A percentile compares a stretch with the other conserved stretches of the same genome.
phyloP scores from a whole-genome alignment of 225 moss, liverwort and hornwort species.

The Pseudisothecium myosuroides region DNA sequence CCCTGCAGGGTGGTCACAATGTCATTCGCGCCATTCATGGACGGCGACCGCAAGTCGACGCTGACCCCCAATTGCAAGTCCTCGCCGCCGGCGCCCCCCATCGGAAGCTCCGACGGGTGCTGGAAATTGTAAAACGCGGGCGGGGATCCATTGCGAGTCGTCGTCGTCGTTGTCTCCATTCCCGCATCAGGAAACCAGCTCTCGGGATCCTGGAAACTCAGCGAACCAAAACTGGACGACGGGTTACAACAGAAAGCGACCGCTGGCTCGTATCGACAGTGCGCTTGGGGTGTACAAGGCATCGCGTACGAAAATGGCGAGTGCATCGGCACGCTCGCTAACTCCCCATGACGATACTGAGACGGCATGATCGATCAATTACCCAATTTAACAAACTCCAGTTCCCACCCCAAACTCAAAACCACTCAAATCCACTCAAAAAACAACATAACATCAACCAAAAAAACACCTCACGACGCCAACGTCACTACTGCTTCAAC shows the following conservation, averaged over 20 bases:
- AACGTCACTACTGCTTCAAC: neutral
- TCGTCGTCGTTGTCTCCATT: neutral
- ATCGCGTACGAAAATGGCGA: conserved; percentile 1
- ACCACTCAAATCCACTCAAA: neutral
- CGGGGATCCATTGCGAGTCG: neutral
- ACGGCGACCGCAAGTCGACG: conserved; percentile 43
- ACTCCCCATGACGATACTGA: conserved; percentile 13
- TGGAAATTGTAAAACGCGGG: neutral
- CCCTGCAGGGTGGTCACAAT: neutral
- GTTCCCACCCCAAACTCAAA: neutral
- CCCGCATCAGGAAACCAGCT: conserved; percentile 15
- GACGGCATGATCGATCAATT: conserved; percentile 22
- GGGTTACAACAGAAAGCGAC: neutral
- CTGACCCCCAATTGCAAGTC: conserved; percentile 2
- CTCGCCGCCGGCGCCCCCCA: neutral
- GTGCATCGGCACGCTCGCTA: conserved; percentile 15
- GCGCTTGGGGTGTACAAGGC: conserved; percentile 19
- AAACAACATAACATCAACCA: neutral
- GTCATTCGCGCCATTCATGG: conserved; percentile 9
- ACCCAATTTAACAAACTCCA: neutral
- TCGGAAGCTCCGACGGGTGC: conserved; percentile 11
- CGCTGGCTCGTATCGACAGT: conserved; percentile 18
- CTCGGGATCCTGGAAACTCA: conserved; percentile 1
- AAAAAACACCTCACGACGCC: neutral
- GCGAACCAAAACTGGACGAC: neutral